These are phyloP conservation scores for Corylus avellana DNA, from an alignment of 306 rosid genomes.

Conservation along the genomic window DNA sequence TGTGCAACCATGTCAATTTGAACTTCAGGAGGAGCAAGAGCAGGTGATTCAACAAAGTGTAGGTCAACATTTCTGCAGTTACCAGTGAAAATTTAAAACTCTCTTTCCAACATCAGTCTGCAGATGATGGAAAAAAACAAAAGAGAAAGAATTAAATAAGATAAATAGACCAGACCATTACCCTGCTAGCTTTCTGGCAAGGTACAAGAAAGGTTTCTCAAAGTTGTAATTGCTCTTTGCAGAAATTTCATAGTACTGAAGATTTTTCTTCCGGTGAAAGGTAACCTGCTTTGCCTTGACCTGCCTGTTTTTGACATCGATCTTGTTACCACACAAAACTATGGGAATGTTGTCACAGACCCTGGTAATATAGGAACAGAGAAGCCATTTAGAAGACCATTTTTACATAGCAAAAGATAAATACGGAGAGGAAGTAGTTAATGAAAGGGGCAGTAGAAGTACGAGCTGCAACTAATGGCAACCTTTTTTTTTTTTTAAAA, in stretches of 20 bases:
- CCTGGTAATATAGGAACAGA: conserved; percentile 13
- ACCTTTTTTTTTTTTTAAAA: no score
- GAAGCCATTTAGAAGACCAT: conserved; percentile 2
- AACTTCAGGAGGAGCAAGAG: conserved; percentile 40
- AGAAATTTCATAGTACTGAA: conserved; percentile 43
- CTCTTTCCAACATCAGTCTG: not conserved
- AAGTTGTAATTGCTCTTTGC: conserved; percentile 46
- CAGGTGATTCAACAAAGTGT: conserved; percentile 34
- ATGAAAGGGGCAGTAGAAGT: not conserved
- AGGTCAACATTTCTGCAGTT: conserved; percentile 19
- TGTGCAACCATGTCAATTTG: conserved; percentile 34
- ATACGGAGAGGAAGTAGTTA: not conserved
- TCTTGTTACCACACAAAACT: conserved; percentile 38
- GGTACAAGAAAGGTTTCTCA: conserved; percentile 45
- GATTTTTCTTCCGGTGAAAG: conserved; percentile 40
- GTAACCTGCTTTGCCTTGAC: conserved; percentile 43
- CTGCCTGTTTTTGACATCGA: conserved; percentile 40
- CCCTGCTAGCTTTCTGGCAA: conserved; percentile 45
- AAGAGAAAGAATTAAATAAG: not conserved
- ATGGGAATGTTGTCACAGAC: conserved; percentile 43
- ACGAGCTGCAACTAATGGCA: not conserved
- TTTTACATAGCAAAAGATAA: not conserved
- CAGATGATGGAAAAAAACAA: not conserved
- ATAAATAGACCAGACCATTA: not conserved
- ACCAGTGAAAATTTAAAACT: not conserved